A percentile compares a stretch with the other conserved stretches of the same genome.
phyloP scores from a whole-genome alignment of 257 asterid species.

The Capsicum rhomboideum region DNA sequence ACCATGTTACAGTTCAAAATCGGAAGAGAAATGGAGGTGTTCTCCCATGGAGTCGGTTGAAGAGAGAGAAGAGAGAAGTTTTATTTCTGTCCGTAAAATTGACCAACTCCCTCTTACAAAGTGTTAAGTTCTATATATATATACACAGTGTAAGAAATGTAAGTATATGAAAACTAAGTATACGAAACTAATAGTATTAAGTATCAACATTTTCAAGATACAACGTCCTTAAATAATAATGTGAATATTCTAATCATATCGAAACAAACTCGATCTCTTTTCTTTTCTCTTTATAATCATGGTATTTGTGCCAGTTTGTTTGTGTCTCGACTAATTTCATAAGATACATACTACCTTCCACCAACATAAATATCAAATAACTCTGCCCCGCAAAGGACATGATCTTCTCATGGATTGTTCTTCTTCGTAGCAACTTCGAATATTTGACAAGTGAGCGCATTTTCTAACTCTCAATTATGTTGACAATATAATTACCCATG shows the following conservation, averaged over 20 bases:
- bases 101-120: too few relatives aligned
- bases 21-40: too few relatives aligned
- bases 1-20: not conserved
- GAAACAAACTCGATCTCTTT: not conserved
- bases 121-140: too few relatives aligned
- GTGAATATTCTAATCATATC: not conserved
- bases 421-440: not conserved
- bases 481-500: not conserved
- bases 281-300: not conserved
- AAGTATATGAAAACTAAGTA: too few relatives aligned
- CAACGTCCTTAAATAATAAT: not conserved
- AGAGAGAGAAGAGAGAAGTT: too few relatives aligned
- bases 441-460: not conserved
- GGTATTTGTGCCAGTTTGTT: fast-evolving
- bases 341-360: not conserved
- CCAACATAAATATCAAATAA: not conserved
- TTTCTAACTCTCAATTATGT: not conserved
- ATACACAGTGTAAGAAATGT: too few relatives aligned
- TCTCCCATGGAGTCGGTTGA: too few relatives aligned
- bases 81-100: too few relatives aligned
- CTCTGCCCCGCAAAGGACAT: not conserved
- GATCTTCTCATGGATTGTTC: not conserved
- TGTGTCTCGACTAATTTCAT: not conserved
- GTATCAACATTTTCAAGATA: not conserved
- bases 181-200: too few relatives aligned